Evolutionary conservation across 352 stramenopile genomes (phyloP), one percentile per base, ranked within the genome.

Genomic region (Globisporangium apiculatum): DNA sequence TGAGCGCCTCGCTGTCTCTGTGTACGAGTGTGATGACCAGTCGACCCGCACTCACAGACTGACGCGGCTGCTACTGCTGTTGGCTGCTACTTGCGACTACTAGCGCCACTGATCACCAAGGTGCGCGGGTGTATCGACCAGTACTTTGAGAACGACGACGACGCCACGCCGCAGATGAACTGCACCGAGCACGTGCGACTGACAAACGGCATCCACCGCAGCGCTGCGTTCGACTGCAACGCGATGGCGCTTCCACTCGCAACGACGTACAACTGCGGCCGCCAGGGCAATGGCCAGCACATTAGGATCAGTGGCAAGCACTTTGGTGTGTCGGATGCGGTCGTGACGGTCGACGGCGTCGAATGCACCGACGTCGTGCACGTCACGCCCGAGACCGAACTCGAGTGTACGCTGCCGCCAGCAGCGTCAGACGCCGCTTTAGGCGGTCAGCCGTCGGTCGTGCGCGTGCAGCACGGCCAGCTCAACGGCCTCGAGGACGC

Each of bases 111-210:
- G 8, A 71, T 91, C 52, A 79, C 73, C 15, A 85, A 88, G 62
- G 79, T 93, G n/a, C 78, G 76, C 4, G 83, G 80, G 1, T 93
- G 83, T 51, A 86, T 93, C 50, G 80, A 93, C 60, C 74, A 79
- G 31, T 93, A 87, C 60, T 90, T 75, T 47, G 51, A 71, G 12
- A 40, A 48, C 47, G 48, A 58, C 5, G 66, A 62, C 15, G 17
- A 24, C 3, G 24, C 24, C 24, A 48, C 53, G 8, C 57, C 68
- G 2, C 12, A 43, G 4, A 72, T 71, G 59, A 88, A 89, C 57
- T 88, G 82, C 58, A 72, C 70, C 0, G 71, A 83, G 55, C 41
- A 60, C 15, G 24, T 31, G 24, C 24, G 2, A 31, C 24, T 31
- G 24, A 31, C 24, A 31, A 31, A 31, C 59, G 67, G 64, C 1